These are phyloP conservation scores for Aspergillus fischeri DNA, from an alignment of 2,329 filamentous ascomycete species.

Conservation along the genomic window DNA sequence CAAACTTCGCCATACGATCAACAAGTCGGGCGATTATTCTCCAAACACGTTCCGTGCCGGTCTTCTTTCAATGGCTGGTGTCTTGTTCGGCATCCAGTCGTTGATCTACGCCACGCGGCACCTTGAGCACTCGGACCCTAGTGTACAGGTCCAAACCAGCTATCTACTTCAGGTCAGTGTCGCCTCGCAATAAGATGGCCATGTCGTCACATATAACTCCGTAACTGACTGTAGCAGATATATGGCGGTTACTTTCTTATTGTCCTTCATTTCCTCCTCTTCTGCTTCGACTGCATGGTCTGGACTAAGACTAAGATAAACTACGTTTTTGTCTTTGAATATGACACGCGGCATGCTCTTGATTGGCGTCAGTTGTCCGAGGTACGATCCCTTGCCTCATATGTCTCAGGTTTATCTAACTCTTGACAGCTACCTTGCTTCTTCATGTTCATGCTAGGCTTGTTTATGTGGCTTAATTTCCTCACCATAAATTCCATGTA, in stretches of 20 bases:
- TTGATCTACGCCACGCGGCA: constrained; percentile 55
- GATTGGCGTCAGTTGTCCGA: constrained; percentile 87
- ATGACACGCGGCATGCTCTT: constrained; percentile 77
- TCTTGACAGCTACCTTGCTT: constrained; percentile 67
- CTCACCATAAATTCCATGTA: constrained; percentile 66
- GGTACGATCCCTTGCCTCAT: constrained; percentile 35
- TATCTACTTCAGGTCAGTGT: constrained; percentile 63
- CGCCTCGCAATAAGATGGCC: background rate
- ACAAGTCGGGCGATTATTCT: constrained; percentile 57
- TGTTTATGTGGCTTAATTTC: constrained; percentile 90
- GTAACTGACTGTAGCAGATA: constrained; percentile 53
- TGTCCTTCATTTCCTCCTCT: constrained; percentile 74
- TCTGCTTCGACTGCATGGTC: constrained; percentile 76
- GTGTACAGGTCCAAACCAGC: constrained; percentile 52
- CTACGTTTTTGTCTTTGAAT: constrained; percentile 95
- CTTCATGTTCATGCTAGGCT: constrained; percentile 68
- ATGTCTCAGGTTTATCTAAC: constrained; percentile 13
- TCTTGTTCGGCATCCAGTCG: constrained; percentile 64
- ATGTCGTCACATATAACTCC: background rate
- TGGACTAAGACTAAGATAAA: constrained; percentile 88
- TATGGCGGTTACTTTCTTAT: constrained; percentile 91
- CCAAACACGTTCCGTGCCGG: constrained; percentile 58
- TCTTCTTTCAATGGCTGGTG: constrained; percentile 64
- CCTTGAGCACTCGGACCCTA: constrained; percentile 49
- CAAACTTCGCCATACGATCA: constrained; percentile 71